Base-by-base conservation (phyloP, 192 early-diverging fungal species). In the Jimgerdemannia flammicorona region DNA sequence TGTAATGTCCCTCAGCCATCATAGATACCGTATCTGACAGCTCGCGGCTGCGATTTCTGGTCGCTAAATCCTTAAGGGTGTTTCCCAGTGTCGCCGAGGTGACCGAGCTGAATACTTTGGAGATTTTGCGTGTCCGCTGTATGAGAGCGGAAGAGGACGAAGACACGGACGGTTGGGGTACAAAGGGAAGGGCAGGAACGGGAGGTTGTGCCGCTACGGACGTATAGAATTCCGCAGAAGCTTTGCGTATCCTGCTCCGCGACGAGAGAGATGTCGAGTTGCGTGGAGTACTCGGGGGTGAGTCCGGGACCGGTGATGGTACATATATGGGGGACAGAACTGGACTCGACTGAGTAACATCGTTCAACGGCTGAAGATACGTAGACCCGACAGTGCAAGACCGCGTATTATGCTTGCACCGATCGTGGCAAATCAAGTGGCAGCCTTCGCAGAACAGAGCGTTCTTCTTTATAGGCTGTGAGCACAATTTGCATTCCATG, bases 381-480 rank as follows among this genome's bases (percentile, higher is more conserved):
- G 40, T 68, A 19, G 40, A 41, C 6, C 9, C 67, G 19, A 6
- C 74, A n/a, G 78, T 74, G 17, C 81, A 83, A 14, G 77, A 78
- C 40, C 75, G 75, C 1, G 81, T 75, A 4, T 71, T 67, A 41
- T 68, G 64, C 43, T 79, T 79, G 63, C 81, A 83, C n/a, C 79
- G 71, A n/a, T 83, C 74, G 40, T 83, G 81, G 54, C 81, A 83
- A 70, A 83, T 79, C 2, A 83, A 64, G 6, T 74, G 68, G 68
- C 81, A 83, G 3, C 85, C 86, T 89, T 89, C 84, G 79, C 88
- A 89, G 65, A 89, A 84, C 4, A 87, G 80, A 4, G 81, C 84
- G 18, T 87, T 72, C 67, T 82, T 76, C 69, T 79, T 82, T 66
- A 89, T 79, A 70, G 74, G 70, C 39, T 80, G 76, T 64, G 81